phyloP scores from a whole-genome alignment of 306 rosid species.

The Pyrus bretschneideri region DNA sequence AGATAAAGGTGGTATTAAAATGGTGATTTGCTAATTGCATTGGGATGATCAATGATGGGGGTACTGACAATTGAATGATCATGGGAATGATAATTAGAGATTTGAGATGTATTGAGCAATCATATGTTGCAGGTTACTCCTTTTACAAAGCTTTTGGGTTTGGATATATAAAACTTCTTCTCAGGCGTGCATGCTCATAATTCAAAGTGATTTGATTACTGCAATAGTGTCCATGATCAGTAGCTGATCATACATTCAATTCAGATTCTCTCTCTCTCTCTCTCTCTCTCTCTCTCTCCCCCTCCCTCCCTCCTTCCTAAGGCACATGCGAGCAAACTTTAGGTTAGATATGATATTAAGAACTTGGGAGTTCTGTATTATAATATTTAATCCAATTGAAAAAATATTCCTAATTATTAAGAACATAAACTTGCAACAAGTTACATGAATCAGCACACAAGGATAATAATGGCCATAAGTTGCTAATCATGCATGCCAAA shows the following conservation, averaged over 20 bases:
- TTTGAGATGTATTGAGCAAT: slow-evolving; percentile 21
- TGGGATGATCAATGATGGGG: slow-evolving; percentile 15
- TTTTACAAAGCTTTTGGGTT: slow-evolving; percentile 8
- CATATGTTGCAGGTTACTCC: slow-evolving; percentile 21
- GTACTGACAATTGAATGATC: slow-evolving; percentile 23
- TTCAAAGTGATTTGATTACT: slow-evolving; percentile 7
- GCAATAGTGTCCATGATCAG: neutral
- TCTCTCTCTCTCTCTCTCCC: neutral
- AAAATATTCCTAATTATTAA: slow-evolving; percentile 4
- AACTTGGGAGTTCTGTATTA: neutral
- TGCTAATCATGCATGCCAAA: slow-evolving; percentile 2
- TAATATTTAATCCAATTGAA: neutral
- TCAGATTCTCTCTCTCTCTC: neutral
- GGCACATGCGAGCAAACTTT: slow-evolving; percentile 20
- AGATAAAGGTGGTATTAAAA: neutral
- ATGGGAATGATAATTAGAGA: slow-evolving; percentile 26
- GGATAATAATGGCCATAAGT: slow-evolving; percentile 10
- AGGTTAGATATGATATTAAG: slow-evolving; percentile 11
- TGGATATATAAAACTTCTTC: slow-evolving; percentile 17
- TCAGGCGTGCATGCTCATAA: slow-evolving; percentile 24
- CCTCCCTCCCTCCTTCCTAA: neutral
- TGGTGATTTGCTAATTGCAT: neutral
- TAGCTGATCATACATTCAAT: slow-evolving; percentile 14
- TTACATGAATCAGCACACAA: neutral
- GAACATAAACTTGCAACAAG: slow-evolving; percentile 4